These are phyloP conservation scores for Cryphonectria japonica DNA, from an alignment of 2,329 filamentous ascomycete genomes.

Conservation along the genomic window DNA sequence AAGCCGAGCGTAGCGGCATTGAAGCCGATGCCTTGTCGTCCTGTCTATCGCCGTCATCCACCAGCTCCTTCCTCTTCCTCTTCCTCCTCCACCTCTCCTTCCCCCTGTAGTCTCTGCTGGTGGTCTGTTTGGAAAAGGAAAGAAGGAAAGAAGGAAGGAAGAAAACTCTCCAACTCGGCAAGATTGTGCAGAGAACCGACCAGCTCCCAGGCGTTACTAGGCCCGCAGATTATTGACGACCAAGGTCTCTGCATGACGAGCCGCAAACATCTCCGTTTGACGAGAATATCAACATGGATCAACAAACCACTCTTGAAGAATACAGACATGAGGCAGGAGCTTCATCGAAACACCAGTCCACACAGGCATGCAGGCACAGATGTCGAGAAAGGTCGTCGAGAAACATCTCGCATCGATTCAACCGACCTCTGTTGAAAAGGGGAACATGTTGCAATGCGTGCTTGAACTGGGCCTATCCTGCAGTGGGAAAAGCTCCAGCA, in stretches of 20 bases:
- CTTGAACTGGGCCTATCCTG: too few relatives aligned
- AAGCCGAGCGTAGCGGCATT: conserved; percentile 17
- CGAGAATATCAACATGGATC: background rate
- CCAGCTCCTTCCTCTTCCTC: background rate
- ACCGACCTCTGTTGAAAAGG: too few relatives aligned
- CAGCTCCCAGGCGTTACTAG: background rate
- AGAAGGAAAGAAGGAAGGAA: too few relatives aligned
- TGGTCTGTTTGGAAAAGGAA: background rate
- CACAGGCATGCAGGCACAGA: too few relatives aligned
- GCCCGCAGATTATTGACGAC: background rate
- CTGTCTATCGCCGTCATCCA: background rate
- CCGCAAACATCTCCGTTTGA: background rate
- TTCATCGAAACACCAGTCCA: too few relatives aligned
- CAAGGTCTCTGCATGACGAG: background rate
- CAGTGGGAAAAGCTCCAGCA: too few relatives aligned
- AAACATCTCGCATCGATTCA: too few relatives aligned
- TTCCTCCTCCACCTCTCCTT: background rate
- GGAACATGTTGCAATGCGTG: too few relatives aligned
- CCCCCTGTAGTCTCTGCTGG: background rate
- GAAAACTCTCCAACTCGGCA: background rate
- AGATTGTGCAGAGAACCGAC: background rate
- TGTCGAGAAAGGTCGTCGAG: too few relatives aligned
- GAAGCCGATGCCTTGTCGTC: conserved; percentile 23
- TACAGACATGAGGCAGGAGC: too few relatives aligned
- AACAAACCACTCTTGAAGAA: too few relatives aligned